phyloP scores from a whole-genome alignment of 768 basidiomycete genomes.

The Mycena amicta region DNA sequence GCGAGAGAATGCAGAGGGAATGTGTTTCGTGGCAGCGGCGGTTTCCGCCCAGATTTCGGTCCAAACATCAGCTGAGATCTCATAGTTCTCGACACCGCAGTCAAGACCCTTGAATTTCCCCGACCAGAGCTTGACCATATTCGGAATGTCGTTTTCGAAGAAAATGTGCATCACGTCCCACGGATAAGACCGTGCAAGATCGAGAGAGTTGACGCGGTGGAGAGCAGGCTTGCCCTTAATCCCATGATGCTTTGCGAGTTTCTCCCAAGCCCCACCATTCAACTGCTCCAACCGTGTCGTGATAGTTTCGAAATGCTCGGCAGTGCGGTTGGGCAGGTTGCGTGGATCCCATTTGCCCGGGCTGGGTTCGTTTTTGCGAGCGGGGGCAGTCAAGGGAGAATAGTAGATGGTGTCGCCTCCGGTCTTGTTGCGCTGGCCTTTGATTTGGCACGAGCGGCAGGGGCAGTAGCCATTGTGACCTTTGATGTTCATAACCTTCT shows the following conservation, averaged over 20 bases:
- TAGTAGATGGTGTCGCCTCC: constrained; percentile 28
- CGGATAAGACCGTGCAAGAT: constrained; percentile 34
- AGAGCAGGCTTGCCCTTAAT: constrained; percentile 34
- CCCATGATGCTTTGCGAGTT: constrained; percentile 28
- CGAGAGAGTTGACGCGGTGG: constrained; percentile 27
- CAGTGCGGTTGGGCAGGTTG: constrained; percentile 35
- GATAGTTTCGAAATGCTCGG: constrained; percentile 31
- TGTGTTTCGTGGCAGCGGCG: constrained; percentile 24
- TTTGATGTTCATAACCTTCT: constrained; percentile 36
- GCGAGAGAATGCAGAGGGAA: constrained; percentile 36
- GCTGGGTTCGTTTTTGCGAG: not conserved
- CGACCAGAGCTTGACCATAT: constrained; percentile 38
- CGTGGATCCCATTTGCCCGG: constrained; percentile 26
- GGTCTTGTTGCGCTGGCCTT: constrained; percentile 22
- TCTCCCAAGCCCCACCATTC: constrained; percentile 20
- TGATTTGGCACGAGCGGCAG: constrained; percentile 39
- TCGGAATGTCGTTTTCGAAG: constrained; percentile 44
- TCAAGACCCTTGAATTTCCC: constrained; percentile 42
- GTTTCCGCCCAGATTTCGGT: constrained; percentile 38
- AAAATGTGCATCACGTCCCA: constrained; percentile 53
- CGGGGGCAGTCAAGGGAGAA: constrained; percentile 26
- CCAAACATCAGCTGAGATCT: constrained; percentile 31
- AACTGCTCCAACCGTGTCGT: constrained; percentile 27
- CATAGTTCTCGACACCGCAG: constrained; percentile 30
- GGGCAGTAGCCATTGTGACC: constrained; percentile 38